These are phyloP conservation scores for Venturia carpophila DNA, from an alignment of 2,329 filamentous ascomycete species.

Conservation along the genomic window DNA sequence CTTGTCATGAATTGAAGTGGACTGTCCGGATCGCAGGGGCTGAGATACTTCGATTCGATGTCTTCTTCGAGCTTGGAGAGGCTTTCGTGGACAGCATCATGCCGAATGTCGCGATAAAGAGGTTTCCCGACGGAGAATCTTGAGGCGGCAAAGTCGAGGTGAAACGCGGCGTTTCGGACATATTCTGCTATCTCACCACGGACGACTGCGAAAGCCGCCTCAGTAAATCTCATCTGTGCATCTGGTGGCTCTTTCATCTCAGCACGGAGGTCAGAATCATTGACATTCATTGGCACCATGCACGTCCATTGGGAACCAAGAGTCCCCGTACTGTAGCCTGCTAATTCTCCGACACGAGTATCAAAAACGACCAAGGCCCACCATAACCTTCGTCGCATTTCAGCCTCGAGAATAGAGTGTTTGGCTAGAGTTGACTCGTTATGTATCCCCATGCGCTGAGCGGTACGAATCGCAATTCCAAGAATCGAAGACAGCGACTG, in stretches of 20 bases:
- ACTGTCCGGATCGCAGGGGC: slow-evolving; percentile 38
- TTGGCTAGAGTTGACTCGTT: slow-evolving; percentile 47
- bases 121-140: slow-evolving; percentile 25
- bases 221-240: slow-evolving; percentile 37
- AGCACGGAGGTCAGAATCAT: slow-evolving; percentile 42
- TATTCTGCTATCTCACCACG: slow-evolving; percentile 37
- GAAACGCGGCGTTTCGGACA: slow-evolving; percentile 32
- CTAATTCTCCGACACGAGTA: slow-evolving; percentile 46
- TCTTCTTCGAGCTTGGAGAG: slow-evolving; percentile 35
- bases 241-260: slow-evolving; percentile 37
- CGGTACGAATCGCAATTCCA: slow-evolving; percentile 53
- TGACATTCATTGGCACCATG: slow-evolving; percentile 45
- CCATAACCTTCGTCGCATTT: slow-evolving; percentile 55
- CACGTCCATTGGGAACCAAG: slow-evolving; percentile 30
- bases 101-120: slow-evolving; percentile 23
- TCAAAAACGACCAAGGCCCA: slow-evolving; percentile 55
- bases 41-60: slow-evolving; percentile 37
- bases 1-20: slow-evolving; percentile 40
- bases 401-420: slow-evolving; percentile 49
- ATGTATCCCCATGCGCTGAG: slow-evolving; percentile 53
- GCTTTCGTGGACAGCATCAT: slow-evolving; percentile 20
- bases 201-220: slow-evolving; percentile 43
- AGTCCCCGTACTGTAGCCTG: slow-evolving; percentile 31
- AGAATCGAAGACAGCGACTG: slow-evolving; percentile 54
- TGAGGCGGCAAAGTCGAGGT: slow-evolving; percentile 43